Evolutionary conservation across 2,329 filamentous ascomycete species (phyloP).

Genomic region (Cryphonectria japonica): DNA sequence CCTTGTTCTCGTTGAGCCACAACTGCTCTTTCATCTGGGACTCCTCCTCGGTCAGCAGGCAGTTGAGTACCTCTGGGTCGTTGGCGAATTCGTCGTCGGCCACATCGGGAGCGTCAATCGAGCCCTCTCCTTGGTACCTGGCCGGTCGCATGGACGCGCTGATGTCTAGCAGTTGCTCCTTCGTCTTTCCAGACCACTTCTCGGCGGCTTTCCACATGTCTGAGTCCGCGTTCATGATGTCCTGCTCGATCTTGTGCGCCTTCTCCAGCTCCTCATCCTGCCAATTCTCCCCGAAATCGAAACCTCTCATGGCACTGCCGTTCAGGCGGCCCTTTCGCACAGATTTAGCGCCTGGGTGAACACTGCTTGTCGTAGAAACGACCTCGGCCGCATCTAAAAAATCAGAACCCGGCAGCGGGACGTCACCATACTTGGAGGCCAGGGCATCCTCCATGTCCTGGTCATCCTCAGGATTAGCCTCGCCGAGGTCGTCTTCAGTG

Average conservation of each 20-base stretch:
- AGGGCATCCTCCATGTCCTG: conserved; percentile 37
- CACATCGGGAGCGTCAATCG: conserved; percentile 64
- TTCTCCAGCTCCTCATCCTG: conserved; percentile 66
- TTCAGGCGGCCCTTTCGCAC: conserved; percentile 25
- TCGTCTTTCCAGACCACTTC: conserved; percentile 28
- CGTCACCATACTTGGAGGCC: conserved; percentile 50
- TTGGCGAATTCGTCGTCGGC: conserved; percentile 83
- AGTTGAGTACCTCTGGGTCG: conserved; percentile 84
- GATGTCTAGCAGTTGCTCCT: conserved; percentile 21
- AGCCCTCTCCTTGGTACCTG: conserved; percentile 48
- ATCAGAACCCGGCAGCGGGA: conserved; percentile 20
- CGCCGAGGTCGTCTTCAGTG: conserved; percentile 36
- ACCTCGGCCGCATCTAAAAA: not conserved
- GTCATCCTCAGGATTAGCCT: conserved; percentile 28
- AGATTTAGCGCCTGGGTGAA: conserved; percentile 25
- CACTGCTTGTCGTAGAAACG: not conserved
- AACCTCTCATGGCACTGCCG: conserved; percentile 28
- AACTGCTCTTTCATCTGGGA: conserved; percentile 83
- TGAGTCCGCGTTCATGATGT: conserved; percentile 66
- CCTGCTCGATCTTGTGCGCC: conserved; percentile 72
- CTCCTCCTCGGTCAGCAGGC: conserved; percentile 74
- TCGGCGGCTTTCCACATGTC: conserved; percentile 35
- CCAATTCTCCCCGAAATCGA: conserved; percentile 48
- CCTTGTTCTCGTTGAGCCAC: conserved; percentile 94
- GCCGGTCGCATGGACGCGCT: conserved; percentile 50